These are phyloP conservation scores for Fusarium temperatum DNA, from an alignment of 2,329 filamentous ascomycete species.

Conservation along the genomic window DNA sequence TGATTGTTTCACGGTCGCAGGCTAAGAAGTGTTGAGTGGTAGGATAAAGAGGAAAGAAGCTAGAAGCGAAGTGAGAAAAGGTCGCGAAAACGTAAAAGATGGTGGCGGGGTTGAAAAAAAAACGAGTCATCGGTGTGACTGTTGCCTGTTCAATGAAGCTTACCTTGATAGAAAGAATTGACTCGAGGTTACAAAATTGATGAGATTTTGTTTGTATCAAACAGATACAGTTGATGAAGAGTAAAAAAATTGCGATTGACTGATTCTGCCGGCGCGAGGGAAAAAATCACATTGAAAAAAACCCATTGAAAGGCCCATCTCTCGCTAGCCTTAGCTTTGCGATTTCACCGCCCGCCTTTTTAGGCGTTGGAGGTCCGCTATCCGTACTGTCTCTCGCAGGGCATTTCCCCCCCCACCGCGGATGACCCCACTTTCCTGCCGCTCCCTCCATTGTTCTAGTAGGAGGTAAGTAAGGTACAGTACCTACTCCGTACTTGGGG, in stretches of 20 bases:
- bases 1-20: constrained; percentile 1
- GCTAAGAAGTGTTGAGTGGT: neutral
- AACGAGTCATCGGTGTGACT: constrained; percentile 39
- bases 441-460: neutral
- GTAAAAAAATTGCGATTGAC: constrained; percentile 31
- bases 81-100: constrained; percentile 38
- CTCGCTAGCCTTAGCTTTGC: constrained; percentile 32
- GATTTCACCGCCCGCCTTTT: constrained; percentile 45
- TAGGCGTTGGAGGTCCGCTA: constrained; percentile 23
- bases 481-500: too few relatives aligned
- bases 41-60: constrained; percentile 12
- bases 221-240: constrained; percentile 10
- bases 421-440: constrained; percentile 32
- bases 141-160: constrained; percentile 5
- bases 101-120: constrained; percentile 42
- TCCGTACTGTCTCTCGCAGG: neutral
- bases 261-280: constrained; percentile 40
- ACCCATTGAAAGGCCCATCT: constrained; percentile 16
- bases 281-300: constrained; percentile 39
- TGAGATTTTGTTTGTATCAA: neutral
- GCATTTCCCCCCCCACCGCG: constrained; percentile 21
- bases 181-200: neutral
- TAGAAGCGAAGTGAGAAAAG: constrained; percentile 28
- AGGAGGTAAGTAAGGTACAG: neutral
- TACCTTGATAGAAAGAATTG: constrained; percentile 14